Percentiles rank a stretch among this genome's conserved stretches.
Conservation (phyloP, 768 basidiomycete genomes). For the Suillus fuscotomentosus region DNA sequence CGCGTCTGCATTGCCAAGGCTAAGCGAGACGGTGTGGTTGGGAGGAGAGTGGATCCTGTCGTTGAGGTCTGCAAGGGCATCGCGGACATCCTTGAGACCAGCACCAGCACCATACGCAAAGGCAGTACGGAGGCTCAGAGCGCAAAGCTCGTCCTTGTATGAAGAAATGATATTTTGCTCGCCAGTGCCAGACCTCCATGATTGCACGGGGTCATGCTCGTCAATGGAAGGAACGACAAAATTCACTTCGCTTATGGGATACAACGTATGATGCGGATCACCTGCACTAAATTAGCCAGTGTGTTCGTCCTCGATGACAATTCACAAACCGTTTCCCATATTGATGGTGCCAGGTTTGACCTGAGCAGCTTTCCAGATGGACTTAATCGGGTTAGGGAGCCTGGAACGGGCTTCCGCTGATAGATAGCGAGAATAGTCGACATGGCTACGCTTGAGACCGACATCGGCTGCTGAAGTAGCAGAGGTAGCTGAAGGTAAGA, state of each 20-base stretch:
- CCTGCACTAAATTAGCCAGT: slow-evolving; percentile 16
- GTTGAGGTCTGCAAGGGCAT: slow-evolving; percentile 34
- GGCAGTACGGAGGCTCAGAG: slow-evolving; percentile 30
- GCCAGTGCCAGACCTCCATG: slow-evolving; percentile 28
- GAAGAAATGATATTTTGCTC: slow-evolving; percentile 28
- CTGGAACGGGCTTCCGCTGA: slow-evolving; percentile 33
- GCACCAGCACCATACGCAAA: slow-evolving; percentile 40
- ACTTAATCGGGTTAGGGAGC: slow-evolving; percentile 35
- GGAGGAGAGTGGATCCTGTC: slow-evolving; percentile 33
- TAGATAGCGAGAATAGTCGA: slow-evolving; percentile 32
- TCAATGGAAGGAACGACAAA: slow-evolving; percentile 33
- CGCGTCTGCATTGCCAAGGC: slow-evolving; percentile 41
- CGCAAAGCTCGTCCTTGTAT: slow-evolving; percentile 26
- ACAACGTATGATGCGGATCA: slow-evolving; percentile 33
- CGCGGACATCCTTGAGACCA: slow-evolving; percentile 32
- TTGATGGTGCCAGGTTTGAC: slow-evolving; percentile 35
- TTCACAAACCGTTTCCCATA: slow-evolving; percentile 33
- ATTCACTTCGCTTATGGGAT: slow-evolving; percentile 34
- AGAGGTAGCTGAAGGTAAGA: slow-evolving; percentile 13
- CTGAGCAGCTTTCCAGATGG: slow-evolving; percentile 36
- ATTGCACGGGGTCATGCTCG: slow-evolving; percentile 26
- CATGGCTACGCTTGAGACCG: slow-evolving; percentile 24
- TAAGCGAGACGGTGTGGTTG: slow-evolving; percentile 32
- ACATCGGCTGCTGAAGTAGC: slow-evolving; percentile 11
- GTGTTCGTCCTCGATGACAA: neutral